phyloP scores from a whole-genome alignment of 495 filamentous ascomycete species.

The Tuber aestivum region DNA sequence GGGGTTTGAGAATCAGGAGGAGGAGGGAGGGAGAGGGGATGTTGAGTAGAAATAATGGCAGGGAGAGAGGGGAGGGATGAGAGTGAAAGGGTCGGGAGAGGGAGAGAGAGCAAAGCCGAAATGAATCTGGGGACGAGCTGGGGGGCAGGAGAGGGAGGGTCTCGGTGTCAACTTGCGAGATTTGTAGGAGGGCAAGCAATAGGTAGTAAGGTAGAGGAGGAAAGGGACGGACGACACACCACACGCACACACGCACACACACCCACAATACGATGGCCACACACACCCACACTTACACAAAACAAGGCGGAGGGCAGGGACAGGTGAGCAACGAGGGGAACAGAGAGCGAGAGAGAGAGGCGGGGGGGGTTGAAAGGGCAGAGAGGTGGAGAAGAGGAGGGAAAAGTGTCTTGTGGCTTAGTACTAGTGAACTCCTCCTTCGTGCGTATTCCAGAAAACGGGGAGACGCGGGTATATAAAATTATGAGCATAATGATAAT shows the following conservation, averaged over 20 bases:
- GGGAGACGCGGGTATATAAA: neutral
- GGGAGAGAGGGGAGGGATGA: slow-evolving; percentile 15
- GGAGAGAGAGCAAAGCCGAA: slow-evolving; percentile 18
- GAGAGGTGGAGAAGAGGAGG: slow-evolving; percentile 8
- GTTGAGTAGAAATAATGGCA: slow-evolving; percentile 11
- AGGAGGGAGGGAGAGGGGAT: slow-evolving; percentile 20
- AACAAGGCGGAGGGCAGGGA: slow-evolving; percentile 1
- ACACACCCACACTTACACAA: neutral
- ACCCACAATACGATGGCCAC: slow-evolving; percentile 1
- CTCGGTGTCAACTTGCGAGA: slow-evolving; percentile 22
- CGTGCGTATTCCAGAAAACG: neutral
- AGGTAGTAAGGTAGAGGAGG: slow-evolving; percentile 2
- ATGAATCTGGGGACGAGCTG: slow-evolving; percentile 27
- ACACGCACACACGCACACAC: neutral
- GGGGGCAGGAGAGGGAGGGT: slow-evolving; percentile 29
- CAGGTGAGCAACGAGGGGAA: neutral
- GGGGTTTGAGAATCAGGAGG: slow-evolving; percentile 6
- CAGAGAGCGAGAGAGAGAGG: neutral
- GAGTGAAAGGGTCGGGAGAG: slow-evolving; percentile 24
- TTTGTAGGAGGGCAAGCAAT: neutral
- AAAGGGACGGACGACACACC: slow-evolving; percentile 1
- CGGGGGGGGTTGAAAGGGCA: slow-evolving; percentile 7
- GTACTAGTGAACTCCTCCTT: neutral
- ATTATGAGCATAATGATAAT: neutral
- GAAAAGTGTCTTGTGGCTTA: slow-evolving; percentile 5